Evolutionary conservation across 805 yeast genomes (phyloP), one percentile per base, ranked within the genome.

Genomic region (Ogataea trehaloabstinens): DNA sequence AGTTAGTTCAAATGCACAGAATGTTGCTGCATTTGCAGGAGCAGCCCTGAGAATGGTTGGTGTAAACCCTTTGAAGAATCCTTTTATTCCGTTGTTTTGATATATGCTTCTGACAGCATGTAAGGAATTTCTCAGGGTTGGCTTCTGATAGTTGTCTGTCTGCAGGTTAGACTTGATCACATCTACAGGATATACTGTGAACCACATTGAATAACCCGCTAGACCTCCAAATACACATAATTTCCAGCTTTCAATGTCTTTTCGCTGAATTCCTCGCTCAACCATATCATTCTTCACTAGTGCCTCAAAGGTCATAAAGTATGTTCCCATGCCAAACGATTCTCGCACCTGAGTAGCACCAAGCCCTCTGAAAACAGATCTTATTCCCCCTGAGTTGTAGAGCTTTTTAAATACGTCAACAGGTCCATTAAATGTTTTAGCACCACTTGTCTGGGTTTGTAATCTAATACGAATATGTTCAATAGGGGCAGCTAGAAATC

Each of bases 11-110:
- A 93, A 93, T 2, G 95, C 89, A 31, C 88, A 83, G 66, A 93
- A 93, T 0, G 99, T 95, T 21, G 95, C 95, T 29, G 96, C 99
- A 60, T 93, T 95, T 3, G 95, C 99, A 1, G 99, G 99, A 3
- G 96, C 95, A 35, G 99, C 98, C 66, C 99, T 83, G 48, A 93
- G 68, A 47, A 93, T 78, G 0, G 98, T 90, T 27, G 99, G 97
- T 15, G 79, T 64, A 58, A 95, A 90, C 2, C 99, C 99, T 64
- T 82, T 82, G 66, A 86, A 85, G 56, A 93, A 85, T 0, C 95
- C 95, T 46, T 70, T 70, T 19, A 79, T 41, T 19, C 98, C 97
- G 37, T 71, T 69, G n/a, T 71, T 68, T 34, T 59, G 62, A 55
- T 60, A 72, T 17, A 87, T 71, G 40, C 72, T 70, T 40, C 60